These are phyloP conservation scores for Meyerozyma guilliermondii DNA, from an alignment of 1,139 yeast species.

Conservation along the genomic window DNA sequence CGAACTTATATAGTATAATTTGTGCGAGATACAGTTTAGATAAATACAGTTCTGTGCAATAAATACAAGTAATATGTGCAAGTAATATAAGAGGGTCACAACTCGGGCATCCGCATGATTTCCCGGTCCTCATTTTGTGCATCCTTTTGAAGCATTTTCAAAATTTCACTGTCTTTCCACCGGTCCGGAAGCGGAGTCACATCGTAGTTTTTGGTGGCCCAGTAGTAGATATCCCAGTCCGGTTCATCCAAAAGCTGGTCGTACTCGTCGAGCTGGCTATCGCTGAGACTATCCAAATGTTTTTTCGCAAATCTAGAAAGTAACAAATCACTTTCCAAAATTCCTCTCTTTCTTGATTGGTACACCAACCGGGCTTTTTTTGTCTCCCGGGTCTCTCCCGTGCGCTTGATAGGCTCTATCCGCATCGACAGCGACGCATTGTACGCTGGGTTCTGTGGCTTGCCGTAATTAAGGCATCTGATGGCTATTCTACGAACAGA, in stretches of 20 bases:
- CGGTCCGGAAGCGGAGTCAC: constrained; percentile 82
- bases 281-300: constrained; percentile 54
- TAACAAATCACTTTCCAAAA: constrained; percentile 84
- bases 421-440: constrained; percentile 28
- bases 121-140: constrained; percentile 70
- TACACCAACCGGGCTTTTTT: constrained; percentile 84
- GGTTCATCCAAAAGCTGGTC: constrained; percentile 83
- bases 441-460: constrained; percentile 42
- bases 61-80: no score
- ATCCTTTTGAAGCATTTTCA: constrained; percentile 64
- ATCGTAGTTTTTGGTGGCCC: constrained; percentile 85
- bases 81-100: constrained; percentile 15
- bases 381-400: constrained; percentile 67
- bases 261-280: constrained; percentile 75
- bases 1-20: no score
- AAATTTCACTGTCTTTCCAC: constrained; percentile 68
- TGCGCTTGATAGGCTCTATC: constrained; percentile 71
- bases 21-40: no score
- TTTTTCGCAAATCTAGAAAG: constrained; percentile 81
- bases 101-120: constrained; percentile 80
- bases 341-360: constrained; percentile 94
- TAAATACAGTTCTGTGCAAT: no score
- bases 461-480: constrained; percentile 31
- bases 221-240: constrained; percentile 98
- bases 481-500: constrained; percentile 9